phyloP scores from a whole-genome alignment of 2,329 filamentous ascomycete species.

The Xylaria digitata region DNA sequence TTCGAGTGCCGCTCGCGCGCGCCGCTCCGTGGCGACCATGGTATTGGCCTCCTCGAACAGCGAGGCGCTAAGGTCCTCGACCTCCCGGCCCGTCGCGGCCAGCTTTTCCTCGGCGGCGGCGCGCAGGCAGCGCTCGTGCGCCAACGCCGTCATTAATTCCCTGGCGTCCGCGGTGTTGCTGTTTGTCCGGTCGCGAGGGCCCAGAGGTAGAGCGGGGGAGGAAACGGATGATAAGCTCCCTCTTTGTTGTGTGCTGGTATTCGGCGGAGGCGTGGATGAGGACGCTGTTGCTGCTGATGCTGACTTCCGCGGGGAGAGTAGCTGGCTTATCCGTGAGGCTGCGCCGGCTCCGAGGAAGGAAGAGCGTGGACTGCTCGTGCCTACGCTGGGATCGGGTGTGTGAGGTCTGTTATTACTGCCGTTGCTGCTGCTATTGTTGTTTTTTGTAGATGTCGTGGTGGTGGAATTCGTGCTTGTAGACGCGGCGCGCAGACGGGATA shows the following conservation, averaged over 20 bases:
- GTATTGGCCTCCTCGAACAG: slow-evolving; percentile 87
- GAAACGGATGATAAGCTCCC: slow-evolving; percentile 34
- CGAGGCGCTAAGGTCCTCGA: slow-evolving; percentile 80
- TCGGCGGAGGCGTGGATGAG: slow-evolving; percentile 48
- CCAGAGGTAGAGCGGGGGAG: slow-evolving; percentile 37
- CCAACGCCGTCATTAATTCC: slow-evolving; percentile 72
- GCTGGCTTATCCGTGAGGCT: slow-evolving; percentile 50
- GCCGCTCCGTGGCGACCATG: slow-evolving; percentile 83
- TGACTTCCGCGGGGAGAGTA: slow-evolving; percentile 49
- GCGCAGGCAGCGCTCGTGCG: slow-evolving; percentile 73
- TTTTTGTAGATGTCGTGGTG: slow-evolving; percentile 18
- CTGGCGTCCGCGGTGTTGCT: slow-evolving; percentile 44
- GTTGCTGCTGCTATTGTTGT: slow-evolving; percentile 1
- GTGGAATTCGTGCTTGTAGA: slow-evolving; percentile 47
- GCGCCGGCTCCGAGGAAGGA: slow-evolving; percentile 49
- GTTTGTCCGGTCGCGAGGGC: slow-evolving; percentile 38
- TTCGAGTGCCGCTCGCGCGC: slow-evolving; percentile 76
- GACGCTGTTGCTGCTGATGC: slow-evolving; percentile 29
- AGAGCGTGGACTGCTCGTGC: slow-evolving; percentile 44
- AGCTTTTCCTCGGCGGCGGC: slow-evolving; percentile 76
- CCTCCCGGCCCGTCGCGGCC: slow-evolving; percentile 74
- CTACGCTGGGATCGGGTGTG: slow-evolving; percentile 39
- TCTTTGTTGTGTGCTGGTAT: slow-evolving; percentile 12
- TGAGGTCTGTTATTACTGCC: slow-evolving; percentile 27
- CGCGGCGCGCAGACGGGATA: slow-evolving; percentile 67